Evolutionary conservation across 345 rosid genomes (phyloP).

Genomic region (Dipteronia dyeriana): DNA sequence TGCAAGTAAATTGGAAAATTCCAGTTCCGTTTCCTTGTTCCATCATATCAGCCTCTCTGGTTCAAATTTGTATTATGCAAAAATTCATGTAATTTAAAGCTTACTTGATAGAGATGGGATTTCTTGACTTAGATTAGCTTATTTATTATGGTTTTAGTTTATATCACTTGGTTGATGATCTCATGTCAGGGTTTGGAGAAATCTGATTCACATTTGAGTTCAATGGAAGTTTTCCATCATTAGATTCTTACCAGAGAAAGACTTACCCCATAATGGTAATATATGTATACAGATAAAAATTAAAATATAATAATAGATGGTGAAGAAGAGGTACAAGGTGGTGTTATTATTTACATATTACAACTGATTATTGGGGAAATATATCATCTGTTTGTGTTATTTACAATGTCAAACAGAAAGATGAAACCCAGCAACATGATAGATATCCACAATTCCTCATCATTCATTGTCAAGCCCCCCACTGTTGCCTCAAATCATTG

Average conservation of each 20-base stretch:
- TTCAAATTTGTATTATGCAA: too few species aligned
- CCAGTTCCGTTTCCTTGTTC: too few species aligned
- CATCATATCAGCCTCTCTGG: too few species aligned
- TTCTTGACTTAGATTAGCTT: too few species aligned
- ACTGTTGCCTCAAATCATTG: slow-evolving; percentile 18
- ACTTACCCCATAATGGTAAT: slow-evolving; percentile 1
- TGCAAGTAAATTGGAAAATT: too few species aligned
- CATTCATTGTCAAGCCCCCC: slow-evolving; percentile 19
- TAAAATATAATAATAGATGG: background rate
- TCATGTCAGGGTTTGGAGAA: background rate
- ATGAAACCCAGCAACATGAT: slow-evolving; percentile 22
- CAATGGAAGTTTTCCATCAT: background rate
- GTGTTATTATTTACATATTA: slow-evolving; percentile 42
- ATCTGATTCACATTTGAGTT: background rate
- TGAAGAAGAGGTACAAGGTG: background rate
- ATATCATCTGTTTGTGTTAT: slow-evolving; percentile 24
- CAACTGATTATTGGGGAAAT: slow-evolving; percentile 22
- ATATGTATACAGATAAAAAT: background rate
- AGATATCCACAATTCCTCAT: slow-evolving; percentile 32
- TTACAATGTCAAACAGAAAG: slow-evolving; percentile 28
- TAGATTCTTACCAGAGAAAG: background rate
- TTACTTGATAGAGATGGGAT: too few species aligned
- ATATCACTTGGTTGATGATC: background rate
- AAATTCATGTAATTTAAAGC: too few species aligned
- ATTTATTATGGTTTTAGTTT: background rate